Evolutionary conservation across 148 eudicot genomes (phyloP).

Genomic region (Fagopyrum homotropicum): DNA sequence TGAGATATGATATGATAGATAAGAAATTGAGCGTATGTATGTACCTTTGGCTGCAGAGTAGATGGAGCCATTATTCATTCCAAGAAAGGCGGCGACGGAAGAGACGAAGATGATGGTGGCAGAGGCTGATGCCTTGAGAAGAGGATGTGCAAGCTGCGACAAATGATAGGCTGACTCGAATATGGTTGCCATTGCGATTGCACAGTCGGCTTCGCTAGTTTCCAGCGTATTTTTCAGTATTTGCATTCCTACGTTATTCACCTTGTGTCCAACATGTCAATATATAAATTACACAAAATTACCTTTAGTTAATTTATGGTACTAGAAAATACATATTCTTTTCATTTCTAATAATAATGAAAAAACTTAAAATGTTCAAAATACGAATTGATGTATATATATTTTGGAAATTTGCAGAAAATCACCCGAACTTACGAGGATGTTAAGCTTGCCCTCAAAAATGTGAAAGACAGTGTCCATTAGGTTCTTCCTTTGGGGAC

Average conservation of each 20-base stretch:
- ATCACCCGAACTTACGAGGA: conserved; percentile 49
- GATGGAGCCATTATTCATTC: conserved; percentile 26
- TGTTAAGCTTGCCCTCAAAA: conserved; percentile 65
- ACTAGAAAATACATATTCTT: not conserved
- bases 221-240: conserved; percentile 23
- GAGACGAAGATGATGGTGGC: conserved; percentile 47
- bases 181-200: conserved; percentile 32
- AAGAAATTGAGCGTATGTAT: too few species aligned
- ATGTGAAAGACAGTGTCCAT: conserved; percentile 43
- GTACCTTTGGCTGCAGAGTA: conserved; percentile 47
- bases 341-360: too few species aligned
- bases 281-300: not conserved
- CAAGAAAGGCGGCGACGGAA: conserved; percentile 33
- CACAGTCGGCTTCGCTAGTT: conserved; percentile 25
- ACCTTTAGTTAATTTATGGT: not conserved
- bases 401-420: not conserved
- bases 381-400: too few species aligned
- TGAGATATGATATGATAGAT: too few species aligned
- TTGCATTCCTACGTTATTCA: conserved; percentile 36
- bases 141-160: conserved; percentile 47
- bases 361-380: too few species aligned
- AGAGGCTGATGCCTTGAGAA: conserved; percentile 38
- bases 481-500: conserved; percentile 42
- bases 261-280: conserved; percentile 20
- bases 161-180: conserved; percentile 47